These are phyloP conservation scores for Halophytophthora batemanensis DNA, from an alignment of 352 stramenopile species.

Conservation along the genomic window DNA sequence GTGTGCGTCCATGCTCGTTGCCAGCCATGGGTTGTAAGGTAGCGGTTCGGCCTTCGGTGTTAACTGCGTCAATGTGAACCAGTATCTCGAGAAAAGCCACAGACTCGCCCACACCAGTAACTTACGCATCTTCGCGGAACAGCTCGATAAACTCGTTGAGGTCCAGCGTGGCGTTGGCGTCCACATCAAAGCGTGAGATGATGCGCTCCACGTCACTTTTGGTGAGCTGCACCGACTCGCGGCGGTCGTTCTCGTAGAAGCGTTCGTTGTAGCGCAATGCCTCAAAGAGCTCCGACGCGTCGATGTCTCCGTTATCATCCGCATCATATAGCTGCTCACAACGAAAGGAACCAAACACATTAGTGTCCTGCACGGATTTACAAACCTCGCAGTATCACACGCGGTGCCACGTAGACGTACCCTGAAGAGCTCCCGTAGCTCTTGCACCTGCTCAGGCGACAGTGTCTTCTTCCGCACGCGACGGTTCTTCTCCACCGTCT, in stretches of 20 bases:
- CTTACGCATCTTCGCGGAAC: conserved; percentile 65
- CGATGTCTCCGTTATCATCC: conserved; percentile 66
- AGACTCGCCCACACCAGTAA: too few relatives aligned
- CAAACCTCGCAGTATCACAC: conserved; percentile 21
- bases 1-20: too few relatives aligned
- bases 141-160: conserved; percentile 79
- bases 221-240: conserved; percentile 29
- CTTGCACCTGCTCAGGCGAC: conserved; percentile 47
- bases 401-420: conserved; percentile 28
- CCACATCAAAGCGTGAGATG: conserved; percentile 70
- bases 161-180: conserved; percentile 73
- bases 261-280: conserved; percentile 67
- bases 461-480: conserved; percentile 52
- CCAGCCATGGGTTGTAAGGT: too few relatives aligned
- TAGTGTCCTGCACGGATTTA: background rate
- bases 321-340: conserved; percentile 50
- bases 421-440: conserved; percentile 62
- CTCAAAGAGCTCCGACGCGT: conserved; percentile 63
- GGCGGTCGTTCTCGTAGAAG: conserved; percentile 58
- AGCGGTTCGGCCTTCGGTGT: too few relatives aligned
- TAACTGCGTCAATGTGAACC: too few relatives aligned
- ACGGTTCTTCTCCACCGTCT: conserved; percentile 50
- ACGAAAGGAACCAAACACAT: background rate
- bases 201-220: conserved; percentile 65
- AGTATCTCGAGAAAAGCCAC: too few relatives aligned